Percentiles rank a stretch among this genome's conserved stretches.
Evolutionary conservation across 129 eudicot species (phyloP).

Genomic region (Dittrichia graveolens): DNA sequence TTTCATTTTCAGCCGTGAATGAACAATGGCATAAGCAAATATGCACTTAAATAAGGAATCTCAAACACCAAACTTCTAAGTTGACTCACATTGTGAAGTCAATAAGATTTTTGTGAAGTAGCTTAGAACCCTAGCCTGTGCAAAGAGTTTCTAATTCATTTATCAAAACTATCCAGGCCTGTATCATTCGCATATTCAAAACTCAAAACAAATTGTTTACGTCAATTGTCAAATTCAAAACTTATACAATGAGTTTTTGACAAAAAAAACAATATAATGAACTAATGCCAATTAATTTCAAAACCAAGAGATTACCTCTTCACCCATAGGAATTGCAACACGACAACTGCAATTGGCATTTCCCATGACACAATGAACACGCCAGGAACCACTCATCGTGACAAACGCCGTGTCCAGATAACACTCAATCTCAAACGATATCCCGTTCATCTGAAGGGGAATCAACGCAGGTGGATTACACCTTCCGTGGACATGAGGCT

Average conservation of each 20-base stretch:
- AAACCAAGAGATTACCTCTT: slow-evolving; percentile 51
- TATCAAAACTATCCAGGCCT: neutral
- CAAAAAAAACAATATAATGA: no score
- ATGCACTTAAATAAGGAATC: neutral
- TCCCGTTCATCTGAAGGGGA: slow-evolving; percentile 83
- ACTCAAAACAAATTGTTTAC: no score
- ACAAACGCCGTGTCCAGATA: slow-evolving; percentile 68
- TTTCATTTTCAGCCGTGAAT: no score
- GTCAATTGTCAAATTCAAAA: no score
- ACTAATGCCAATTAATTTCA: neutral
- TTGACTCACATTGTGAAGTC: neutral
- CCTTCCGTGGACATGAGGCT: slow-evolving; percentile 90
- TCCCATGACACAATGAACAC: slow-evolving; percentile 91
- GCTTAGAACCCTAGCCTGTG: neutral
- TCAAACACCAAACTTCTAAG: neutral
- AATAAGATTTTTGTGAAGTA: neutral
- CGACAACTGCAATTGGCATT: slow-evolving; percentile 64
- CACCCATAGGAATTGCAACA: slow-evolving; percentile 92
- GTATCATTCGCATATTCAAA: no score
- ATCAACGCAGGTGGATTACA: slow-evolving; percentile 85
- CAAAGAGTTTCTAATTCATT: neutral
- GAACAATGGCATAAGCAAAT: no score
- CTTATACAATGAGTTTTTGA: no score
- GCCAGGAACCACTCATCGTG: slow-evolving; percentile 67
- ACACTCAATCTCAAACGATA: slow-evolving; percentile 66